Percentiles rank a stretch among this genome's conserved stretches.
These are phyloP conservation scores for Colletotrichum brevisporum DNA, from an alignment of 2,329 filamentous ascomycete species.

Conservation along the genomic window DNA sequence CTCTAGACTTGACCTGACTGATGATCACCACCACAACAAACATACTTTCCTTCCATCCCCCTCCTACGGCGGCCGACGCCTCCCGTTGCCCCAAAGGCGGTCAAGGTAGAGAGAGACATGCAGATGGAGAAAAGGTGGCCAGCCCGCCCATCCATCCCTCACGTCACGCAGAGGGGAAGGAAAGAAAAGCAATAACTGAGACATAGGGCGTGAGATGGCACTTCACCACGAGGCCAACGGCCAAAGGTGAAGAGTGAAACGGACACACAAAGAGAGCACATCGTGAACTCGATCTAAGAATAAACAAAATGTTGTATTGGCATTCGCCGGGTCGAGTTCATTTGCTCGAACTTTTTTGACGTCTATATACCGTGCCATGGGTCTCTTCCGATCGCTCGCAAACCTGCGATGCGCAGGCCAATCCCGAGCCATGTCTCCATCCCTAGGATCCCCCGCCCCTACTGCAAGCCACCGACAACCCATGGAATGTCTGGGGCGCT, in stretches of 20 bases:
- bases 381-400: slow-evolving; percentile 14
- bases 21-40: neutral
- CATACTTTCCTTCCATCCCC: neutral
- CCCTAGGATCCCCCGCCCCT: slow-evolving; percentile 13
- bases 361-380: slow-evolving; percentile 29
- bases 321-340: slow-evolving; percentile 34
- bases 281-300: neutral
- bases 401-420: neutral
- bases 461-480: slow-evolving; percentile 8
- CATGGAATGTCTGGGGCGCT: slow-evolving; percentile 7
- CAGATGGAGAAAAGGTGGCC: neutral
- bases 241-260: neutral
- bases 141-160: slow-evolving; percentile 14
- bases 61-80: neutral
- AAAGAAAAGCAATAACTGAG: slow-evolving; percentile 15
- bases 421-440: neutral
- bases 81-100: slow-evolving; percentile 30
- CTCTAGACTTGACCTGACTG: no score
- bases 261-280: neutral
- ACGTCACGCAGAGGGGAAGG: neutral
- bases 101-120: slow-evolving; percentile 16
- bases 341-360: slow-evolving; percentile 35
- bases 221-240: slow-evolving; percentile 33
- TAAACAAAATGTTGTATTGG: slow-evolving; percentile 21
- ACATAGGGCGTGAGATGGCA: slow-evolving; percentile 14